Conservation (phyloP, 169 alveolate species). For the Theileria sp. region DNA sequence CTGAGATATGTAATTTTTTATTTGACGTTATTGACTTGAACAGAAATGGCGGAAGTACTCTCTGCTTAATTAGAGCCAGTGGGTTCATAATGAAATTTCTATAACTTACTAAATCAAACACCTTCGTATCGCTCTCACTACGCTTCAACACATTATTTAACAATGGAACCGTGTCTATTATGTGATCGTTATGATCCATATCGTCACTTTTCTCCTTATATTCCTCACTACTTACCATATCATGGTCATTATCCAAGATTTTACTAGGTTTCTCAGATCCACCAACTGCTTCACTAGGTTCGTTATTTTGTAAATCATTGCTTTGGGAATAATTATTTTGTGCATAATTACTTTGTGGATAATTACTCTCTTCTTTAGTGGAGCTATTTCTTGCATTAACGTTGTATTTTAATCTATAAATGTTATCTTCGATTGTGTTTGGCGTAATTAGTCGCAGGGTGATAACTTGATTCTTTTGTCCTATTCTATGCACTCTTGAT, state of each 20-base stretch:
- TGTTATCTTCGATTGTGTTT: slow-evolving; percentile 92
- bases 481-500: slow-evolving; percentile 94
- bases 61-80: slow-evolving; percentile 8
- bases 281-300: neutral
- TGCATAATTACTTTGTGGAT: neutral
- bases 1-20: slow-evolving; percentile 12
- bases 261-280: neutral
- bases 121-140: slow-evolving; percentile 9
- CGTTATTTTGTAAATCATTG: neutral
- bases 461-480: slow-evolving; percentile 89
- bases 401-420: slow-evolving; percentile 72
- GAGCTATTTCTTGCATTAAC: slow-evolving; percentile 61
- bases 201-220: neutral
- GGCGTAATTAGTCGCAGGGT: slow-evolving; percentile 89
- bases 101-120: slow-evolving; percentile 3
- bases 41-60: slow-evolving; percentile 43
- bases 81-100: slow-evolving; percentile 12
- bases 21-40: neutral
- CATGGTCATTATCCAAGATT: neutral
- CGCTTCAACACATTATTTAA: slow-evolving; percentile 27
- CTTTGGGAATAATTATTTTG: too few species aligned
- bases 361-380: neutral
- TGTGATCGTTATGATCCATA: slow-evolving; percentile 3
- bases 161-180: neutral
- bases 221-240: neutral